Conservation (phyloP, 2,329 filamentous ascomycete genomes). For the Hypoxylon sp. region DNA sequence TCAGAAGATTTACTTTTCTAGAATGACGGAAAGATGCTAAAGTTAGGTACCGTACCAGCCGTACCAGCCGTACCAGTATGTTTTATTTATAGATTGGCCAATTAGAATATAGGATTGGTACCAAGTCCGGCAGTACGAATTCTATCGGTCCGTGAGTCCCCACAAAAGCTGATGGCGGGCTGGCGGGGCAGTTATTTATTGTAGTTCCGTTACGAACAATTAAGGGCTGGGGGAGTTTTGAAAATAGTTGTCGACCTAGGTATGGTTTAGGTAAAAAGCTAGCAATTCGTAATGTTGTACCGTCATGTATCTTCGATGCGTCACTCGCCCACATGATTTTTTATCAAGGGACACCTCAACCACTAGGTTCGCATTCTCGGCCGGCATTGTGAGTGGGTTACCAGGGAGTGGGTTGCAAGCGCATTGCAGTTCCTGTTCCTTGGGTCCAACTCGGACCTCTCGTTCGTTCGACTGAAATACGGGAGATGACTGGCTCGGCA, state of each 20-base stretch:
- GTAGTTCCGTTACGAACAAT: background rate
- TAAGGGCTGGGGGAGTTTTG: background rate
- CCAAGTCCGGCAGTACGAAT: slow-evolving; percentile 26
- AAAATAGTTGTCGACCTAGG: background rate
- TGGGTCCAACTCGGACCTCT: slow-evolving; percentile 38
- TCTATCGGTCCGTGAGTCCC: slow-evolving; percentile 29
- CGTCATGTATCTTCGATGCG: slow-evolving; percentile 2
- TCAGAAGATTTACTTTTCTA: slow-evolving; percentile 27
- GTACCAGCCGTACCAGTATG: background rate
- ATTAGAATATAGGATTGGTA: slow-evolving; percentile 13
- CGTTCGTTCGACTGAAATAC: slow-evolving; percentile 36
- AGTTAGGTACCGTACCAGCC: slow-evolving; percentile 1
- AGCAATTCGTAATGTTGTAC: slow-evolving; percentile 11
- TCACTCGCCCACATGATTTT: slow-evolving; percentile 10
- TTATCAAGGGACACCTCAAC: slow-evolving; percentile 6
- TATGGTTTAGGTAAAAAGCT: background rate
- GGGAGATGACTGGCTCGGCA: slow-evolving; percentile 40
- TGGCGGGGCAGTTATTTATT: slow-evolving; percentile 26
- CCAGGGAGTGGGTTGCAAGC: slow-evolving; percentile 25
- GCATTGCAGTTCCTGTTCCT: slow-evolving; percentile 38
- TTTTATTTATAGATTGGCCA: slow-evolving; percentile 35
- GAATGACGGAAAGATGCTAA: slow-evolving; percentile 15
- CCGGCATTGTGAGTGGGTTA: slow-evolving; percentile 20
- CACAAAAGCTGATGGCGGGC: slow-evolving; percentile 34
- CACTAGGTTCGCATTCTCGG: slow-evolving; percentile 22